phyloP scores from a whole-genome alignment of 139 green algal genomes.

The Nannochloris sp. region DNA sequence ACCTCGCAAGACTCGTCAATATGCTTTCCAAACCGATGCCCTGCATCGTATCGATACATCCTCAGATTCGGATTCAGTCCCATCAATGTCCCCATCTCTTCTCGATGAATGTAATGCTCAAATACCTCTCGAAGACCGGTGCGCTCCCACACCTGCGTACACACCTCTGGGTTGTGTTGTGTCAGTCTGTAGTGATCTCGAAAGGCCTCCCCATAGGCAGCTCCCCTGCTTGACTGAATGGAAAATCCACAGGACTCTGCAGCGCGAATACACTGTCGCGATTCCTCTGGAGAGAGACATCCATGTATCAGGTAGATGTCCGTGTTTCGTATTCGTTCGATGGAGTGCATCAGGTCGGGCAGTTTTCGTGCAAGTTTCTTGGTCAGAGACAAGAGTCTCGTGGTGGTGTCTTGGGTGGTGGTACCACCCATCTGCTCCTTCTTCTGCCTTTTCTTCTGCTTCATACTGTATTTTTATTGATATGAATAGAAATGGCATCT shows the following conservation, averaged over 20 bases:
- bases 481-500: too few species aligned
- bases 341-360: too few species aligned
- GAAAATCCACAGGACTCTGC: conserved; percentile 34
- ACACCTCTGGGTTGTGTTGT: conserved; percentile 11
- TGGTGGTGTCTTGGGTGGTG: too few species aligned
- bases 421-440: too few species aligned
- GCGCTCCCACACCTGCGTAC: conserved; percentile 20
- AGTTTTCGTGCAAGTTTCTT: too few species aligned
- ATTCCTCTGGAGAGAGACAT: conserved; percentile 9
- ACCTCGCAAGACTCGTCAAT: conserved; percentile 40
- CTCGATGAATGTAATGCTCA: conserved; percentile 14
- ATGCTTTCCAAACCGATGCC: conserved; percentile 54
- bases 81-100: conserved; percentile 3
- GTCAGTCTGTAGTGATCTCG: conserved; percentile 47
- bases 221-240: conserved; percentile 40
- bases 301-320: conserved; percentile 1
- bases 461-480: too few species aligned
- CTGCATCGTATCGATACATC: conserved; percentile 52
- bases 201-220: conserved; percentile 44
- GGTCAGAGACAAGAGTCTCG: too few species aligned
- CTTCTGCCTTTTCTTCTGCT: too few species aligned
- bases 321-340: too few species aligned
- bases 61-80: conserved; percentile 55
- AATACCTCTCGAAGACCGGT: conserved; percentile 26
- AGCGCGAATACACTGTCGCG: conserved; percentile 11